phyloP scores from a whole-genome alignment of 495 filamentous ascomycete species.

The Talaromyces stipitatus region DNA sequence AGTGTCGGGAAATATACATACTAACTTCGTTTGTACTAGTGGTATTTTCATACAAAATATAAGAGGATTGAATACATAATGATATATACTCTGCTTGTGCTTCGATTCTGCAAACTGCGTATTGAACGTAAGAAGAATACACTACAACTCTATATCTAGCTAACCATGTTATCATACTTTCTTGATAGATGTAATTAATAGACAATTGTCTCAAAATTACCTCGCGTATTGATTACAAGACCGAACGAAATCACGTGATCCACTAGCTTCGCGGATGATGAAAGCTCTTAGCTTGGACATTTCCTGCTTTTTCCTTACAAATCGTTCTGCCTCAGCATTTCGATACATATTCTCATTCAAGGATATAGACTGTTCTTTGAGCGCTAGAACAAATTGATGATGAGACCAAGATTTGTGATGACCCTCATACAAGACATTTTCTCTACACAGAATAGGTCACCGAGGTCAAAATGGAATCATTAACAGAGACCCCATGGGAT shows the following conservation, averaged over 20 bases:
- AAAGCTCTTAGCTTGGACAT: background rate
- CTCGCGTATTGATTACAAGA: background rate
- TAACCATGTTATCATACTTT: background rate
- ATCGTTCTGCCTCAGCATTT: background rate
- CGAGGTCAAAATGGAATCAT: conserved; percentile 59
- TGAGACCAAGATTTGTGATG: background rate
- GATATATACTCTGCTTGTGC: background rate
- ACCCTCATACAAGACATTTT: background rate
- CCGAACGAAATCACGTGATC: conserved; percentile 2
- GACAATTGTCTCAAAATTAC: background rate
- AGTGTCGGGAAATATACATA: background rate
- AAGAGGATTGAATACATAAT: no score
- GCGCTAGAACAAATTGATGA: background rate
- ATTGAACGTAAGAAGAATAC: background rate
- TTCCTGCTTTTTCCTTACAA: background rate
- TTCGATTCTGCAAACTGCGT: background rate
- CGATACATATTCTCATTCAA: background rate
- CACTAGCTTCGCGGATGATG: conserved; percentile 3
- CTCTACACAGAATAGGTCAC: background rate
- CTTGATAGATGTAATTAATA: background rate
- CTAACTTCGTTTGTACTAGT: background rate
- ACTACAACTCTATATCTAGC: no score
- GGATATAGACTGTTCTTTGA: background rate
- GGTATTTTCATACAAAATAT: background rate
- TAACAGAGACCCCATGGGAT: conserved; percentile 81